phyloP scores from a whole-genome alignment of 495 filamentous ascomycete species.

The Jackrogersella multiformis region DNA sequence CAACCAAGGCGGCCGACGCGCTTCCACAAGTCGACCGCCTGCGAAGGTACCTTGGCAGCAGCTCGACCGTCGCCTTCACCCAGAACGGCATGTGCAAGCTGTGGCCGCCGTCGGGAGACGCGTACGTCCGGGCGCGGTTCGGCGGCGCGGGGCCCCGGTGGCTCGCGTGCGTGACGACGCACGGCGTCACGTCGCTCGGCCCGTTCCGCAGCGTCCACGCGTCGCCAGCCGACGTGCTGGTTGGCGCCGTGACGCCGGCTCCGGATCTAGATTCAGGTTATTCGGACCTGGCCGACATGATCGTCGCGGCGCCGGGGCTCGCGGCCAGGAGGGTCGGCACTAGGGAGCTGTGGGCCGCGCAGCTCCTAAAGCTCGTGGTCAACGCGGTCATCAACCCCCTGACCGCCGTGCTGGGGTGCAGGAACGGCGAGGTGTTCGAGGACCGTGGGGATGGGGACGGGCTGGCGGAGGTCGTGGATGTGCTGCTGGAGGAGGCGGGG shows the following conservation, averaged over 20 bases:
- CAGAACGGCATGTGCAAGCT: conserved; percentile 83
- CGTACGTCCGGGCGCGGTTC: conserved; percentile 43
- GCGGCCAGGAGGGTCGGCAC: conserved; percentile 54
- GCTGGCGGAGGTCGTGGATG: conserved; percentile 49
- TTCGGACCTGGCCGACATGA: conserved; percentile 40
- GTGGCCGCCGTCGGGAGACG: conserved; percentile 68
- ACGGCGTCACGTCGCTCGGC: conserved; percentile 68
- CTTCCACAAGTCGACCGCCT: conserved; percentile 67
- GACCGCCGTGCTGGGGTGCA: conserved; percentile 74
- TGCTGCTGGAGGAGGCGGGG: conserved; percentile 73
- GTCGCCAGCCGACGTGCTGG: conserved; percentile 62
- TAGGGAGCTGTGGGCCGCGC: conserved; percentile 62
- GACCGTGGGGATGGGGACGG: conserved; percentile 64
- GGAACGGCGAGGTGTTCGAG: conserved; percentile 77
- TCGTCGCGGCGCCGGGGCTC: conserved; percentile 49
- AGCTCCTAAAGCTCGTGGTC: conserved; percentile 70
- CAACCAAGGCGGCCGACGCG: conserved; percentile 72
- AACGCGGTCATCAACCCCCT: conserved; percentile 85
- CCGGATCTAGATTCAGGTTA: conserved; percentile 11
- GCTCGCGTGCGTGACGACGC: conserved; percentile 71
- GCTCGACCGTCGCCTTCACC: conserved; percentile 76
- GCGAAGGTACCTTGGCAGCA: conserved; percentile 65
- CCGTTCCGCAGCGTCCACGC: conserved; percentile 72
- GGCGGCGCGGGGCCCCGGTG: conserved; percentile 69
- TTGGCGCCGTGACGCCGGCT: conserved; percentile 45